Evolutionary conservation across 1,139 yeast genomes (phyloP).

Genomic region (Geotrichum klebahnii): DNA sequence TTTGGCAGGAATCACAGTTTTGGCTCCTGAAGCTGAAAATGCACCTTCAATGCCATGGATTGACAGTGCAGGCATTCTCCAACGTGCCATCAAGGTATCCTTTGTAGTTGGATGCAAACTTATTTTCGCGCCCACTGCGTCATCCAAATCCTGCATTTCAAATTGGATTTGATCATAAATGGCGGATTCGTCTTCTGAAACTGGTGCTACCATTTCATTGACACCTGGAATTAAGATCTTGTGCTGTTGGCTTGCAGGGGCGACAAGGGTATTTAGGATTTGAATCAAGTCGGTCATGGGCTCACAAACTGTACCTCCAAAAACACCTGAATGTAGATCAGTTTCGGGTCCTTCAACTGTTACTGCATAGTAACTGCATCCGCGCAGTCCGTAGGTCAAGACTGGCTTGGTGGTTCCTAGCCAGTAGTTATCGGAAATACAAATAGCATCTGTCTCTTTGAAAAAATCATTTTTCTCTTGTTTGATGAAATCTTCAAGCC

Average conservation of each 20-base stretch:
- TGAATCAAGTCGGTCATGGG: slow-evolving; percentile 92
- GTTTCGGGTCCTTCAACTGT: slow-evolving; percentile 87
- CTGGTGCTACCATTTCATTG: slow-evolving; percentile 89
- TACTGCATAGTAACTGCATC: slow-evolving; percentile 88
- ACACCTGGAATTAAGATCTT: slow-evolving; percentile 82
- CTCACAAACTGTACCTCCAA: slow-evolving; percentile 95
- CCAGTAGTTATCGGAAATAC: slow-evolving; percentile 98
- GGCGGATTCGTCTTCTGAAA: slow-evolving; percentile 67
- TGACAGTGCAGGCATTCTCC: slow-evolving; percentile 96
- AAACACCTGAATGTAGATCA: slow-evolving; percentile 94
- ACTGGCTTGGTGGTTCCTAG: slow-evolving; percentile 95
- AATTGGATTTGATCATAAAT: slow-evolving; percentile 84
- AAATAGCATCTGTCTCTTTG: slow-evolving; percentile 84
- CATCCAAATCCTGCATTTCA: slow-evolving; percentile 75
- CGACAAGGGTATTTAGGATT: slow-evolving; percentile 68
- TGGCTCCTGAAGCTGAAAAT: slow-evolving; percentile 89
- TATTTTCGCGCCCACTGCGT: slow-evolving; percentile 82
- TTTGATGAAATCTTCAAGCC: slow-evolving; percentile 78
- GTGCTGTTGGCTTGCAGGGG: slow-evolving; percentile 62
- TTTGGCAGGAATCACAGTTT: slow-evolving; percentile 94
- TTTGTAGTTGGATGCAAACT: slow-evolving; percentile 70
- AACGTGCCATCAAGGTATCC: slow-evolving; percentile 85
- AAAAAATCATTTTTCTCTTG: slow-evolving; percentile 74
- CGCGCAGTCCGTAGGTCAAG: slow-evolving; percentile 94
- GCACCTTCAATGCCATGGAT: slow-evolving; percentile 98